A percentile compares a stretch with the other conserved stretches of the same genome.
These are phyloP conservation scores for Suillus cothurnatus DNA, from an alignment of 768 basidiomycete genomes.

Conservation along the genomic window DNA sequence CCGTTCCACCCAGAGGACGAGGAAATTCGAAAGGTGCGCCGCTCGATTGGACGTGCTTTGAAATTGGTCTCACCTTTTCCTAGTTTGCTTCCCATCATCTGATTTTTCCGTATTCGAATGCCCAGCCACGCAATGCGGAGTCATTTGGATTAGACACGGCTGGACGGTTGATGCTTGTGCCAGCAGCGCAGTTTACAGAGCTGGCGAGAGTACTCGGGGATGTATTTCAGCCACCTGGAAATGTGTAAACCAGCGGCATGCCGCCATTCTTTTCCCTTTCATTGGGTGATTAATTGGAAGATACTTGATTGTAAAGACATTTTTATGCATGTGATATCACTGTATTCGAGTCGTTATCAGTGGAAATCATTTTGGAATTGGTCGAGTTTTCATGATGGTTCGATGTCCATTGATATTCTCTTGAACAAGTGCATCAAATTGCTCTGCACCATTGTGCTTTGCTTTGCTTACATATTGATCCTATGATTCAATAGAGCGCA, in stretches of 20 bases:
- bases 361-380: no score
- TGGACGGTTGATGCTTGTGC: slow-evolving; percentile 67
- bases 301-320: background rate
- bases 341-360: no score
- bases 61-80: background rate
- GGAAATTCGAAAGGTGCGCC: slow-evolving; percentile 60
- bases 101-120: slow-evolving; percentile 51
- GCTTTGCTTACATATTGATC: no score
- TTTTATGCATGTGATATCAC: background rate
- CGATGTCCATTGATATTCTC: no score
- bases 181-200: slow-evolving; percentile 41
- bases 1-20: slow-evolving; percentile 90
- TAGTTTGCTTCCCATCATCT: slow-evolving; percentile 25
- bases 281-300: background rate
- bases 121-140: slow-evolving; percentile 58
- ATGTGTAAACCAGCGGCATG: background rate
- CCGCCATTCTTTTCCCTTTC: background rate
- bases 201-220: slow-evolving; percentile 43
- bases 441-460: no score
- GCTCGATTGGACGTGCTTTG: background rate
- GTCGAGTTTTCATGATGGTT: no score
- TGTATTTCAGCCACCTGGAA: slow-evolving; percentile 30
- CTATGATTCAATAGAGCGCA: no score
- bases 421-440: no score
- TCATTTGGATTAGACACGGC: slow-evolving; percentile 72